Base-by-base conservation (phyloP, 2,329 filamentous ascomycete genomes). In the Aspergillus luchuensis region DNA sequence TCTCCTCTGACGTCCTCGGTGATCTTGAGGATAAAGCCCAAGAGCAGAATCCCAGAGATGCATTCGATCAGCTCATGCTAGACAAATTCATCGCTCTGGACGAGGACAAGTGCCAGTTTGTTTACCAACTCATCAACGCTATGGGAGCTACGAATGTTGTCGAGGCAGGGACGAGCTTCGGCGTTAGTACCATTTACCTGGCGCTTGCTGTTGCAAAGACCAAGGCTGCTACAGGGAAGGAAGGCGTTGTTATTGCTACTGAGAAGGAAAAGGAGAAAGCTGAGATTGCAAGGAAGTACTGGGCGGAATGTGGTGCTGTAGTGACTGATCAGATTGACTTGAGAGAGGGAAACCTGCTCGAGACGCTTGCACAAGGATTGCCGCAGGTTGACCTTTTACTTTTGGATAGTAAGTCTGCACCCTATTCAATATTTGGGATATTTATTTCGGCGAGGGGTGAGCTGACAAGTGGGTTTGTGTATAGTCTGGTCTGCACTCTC, bases 61-160 rank as follows among this genome's bases (percentile, higher is more conserved):
- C 58, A 5, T 70, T 72, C 23, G 65, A 72, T 30, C 36, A 54
- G 2, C 55, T 70, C 11, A 70, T 71, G 68, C 59, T 73, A 2
- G 83, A 86, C 69, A 85, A 84, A 66, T 87, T 87, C 69, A 82
- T 88, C 56, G 84, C 84, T 0, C 76, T 89, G 0, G 85, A 87
- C 36, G 73, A 78, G 7, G 85, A 87, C 68, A 88, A 88, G 69
- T 84, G 81, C 65, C 75, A 81, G 2, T 79, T 87, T 47, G 72
- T 85, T 1, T 88, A 88, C 70, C 80, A 83, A n/a, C 76, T 88
- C 0, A 69, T 81, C 2, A 78, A 79, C 4, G 76, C 80, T 8
- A 82, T 74, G 15, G 77, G 80, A 1, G 85, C 85, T 0, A 76
- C 74, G 2, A 79, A 79, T 45, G 74, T 87, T 23, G 80, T 88